Base-by-base conservation (phyloP, 73 alveolate species). In the Strombidium stylifer region DNA sequence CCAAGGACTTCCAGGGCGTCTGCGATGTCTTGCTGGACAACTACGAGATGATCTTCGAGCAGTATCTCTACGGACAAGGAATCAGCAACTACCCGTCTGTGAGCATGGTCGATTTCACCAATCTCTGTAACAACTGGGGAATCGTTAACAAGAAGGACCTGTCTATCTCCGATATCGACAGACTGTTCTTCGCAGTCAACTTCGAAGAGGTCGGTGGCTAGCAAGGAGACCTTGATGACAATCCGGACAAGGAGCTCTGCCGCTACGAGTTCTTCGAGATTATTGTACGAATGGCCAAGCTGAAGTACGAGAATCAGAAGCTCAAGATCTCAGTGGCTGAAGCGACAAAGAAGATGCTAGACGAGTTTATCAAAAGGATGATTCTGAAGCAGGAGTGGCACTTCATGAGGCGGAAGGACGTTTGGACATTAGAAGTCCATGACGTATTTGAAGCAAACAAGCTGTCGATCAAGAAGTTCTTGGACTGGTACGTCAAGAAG, bases 211-310 rank as follows among this genome's bases (percentile, higher is more conserved):
- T 32, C n/a, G n/a, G n/a, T n/a, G n/a, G n/a, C n/a, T n/a, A n/a
- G 42, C 42, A 4, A 32, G 42, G 42, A 6, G 42, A 10, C 4
- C 19, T 58, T 23, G 93, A 82, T 20, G 70, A 74, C 14, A 82
- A 82, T 52, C 59, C 79, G 8, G 81, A 75, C 34, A 61, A 61
- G 45, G 75, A 69, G n/a, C 77, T 82, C 3, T 70, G 86, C 42
- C 52, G 93, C 54, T 82, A 70, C 26, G 93, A 82, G 46, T 82
- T 82, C 52, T 82, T 59, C 36, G 93, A 82, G 42, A 73, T 82
- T 8, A n/a, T 82, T 0, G 93, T 75, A 16, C 50, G 93, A 57
- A 53, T 82, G 45, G 93, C 88, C 4, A 50, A 27, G 20, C 66
- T 75, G 8, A 82, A 75, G 55, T 68, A 37, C 59, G 68, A 30